phyloP scores from a whole-genome alignment of 1,139 yeast species.

The Nakaseomyces sp. region DNA sequence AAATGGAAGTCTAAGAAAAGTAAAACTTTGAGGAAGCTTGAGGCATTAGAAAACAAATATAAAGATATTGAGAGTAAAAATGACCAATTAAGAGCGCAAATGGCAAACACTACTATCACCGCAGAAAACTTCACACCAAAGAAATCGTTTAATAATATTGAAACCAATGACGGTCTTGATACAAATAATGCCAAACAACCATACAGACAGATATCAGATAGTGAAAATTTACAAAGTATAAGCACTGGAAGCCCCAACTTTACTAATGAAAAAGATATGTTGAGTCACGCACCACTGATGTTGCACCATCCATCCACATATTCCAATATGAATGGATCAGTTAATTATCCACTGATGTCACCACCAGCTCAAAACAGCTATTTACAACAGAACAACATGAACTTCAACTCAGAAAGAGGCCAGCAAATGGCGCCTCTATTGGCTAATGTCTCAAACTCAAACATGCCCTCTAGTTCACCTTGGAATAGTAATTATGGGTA shows the following conservation, averaged over 20 bases:
- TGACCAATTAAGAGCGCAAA: slow-evolving; percentile 18
- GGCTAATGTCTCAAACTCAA: background rate
- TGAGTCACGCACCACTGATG: slow-evolving; percentile 8
- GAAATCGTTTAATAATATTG: background rate
- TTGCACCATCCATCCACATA: slow-evolving; percentile 24
- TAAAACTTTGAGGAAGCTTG: slow-evolving; percentile 17
- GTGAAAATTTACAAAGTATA: slow-evolving; percentile 1
- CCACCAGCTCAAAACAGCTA: slow-evolving; percentile 4
- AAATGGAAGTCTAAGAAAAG: slow-evolving; percentile 21
- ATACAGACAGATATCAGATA: background rate
- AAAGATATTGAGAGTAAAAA: slow-evolving; percentile 19
- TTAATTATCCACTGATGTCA: slow-evolving; percentile 4
- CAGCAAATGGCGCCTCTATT: background rate
- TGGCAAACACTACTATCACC: slow-evolving; percentile 16
- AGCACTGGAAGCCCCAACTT: background rate
- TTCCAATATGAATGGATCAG: background rate
- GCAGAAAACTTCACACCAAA: slow-evolving; percentile 14
- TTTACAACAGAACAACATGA: background rate
- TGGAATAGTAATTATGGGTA: background rate
- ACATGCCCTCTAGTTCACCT: background rate
- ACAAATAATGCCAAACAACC: background rate
- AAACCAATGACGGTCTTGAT: background rate
- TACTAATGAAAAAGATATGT: slow-evolving; percentile 2
- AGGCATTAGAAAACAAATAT: slow-evolving; percentile 20
- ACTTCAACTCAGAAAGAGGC: background rate